Conservation (phyloP, 352 stramenopile genomes). For the Globisporangium irregulare region DNA sequence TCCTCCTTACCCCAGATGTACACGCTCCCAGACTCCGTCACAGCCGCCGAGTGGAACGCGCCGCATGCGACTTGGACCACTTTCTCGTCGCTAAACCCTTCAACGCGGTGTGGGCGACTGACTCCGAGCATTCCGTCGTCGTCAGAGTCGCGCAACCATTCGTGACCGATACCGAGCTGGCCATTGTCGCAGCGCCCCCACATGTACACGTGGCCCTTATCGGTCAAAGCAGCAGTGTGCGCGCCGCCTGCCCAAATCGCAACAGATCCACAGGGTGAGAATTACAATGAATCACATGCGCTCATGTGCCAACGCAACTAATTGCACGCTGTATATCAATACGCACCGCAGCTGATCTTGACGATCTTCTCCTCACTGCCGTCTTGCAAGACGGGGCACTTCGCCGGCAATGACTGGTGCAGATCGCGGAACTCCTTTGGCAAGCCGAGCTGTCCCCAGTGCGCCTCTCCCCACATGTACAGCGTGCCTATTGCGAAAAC, state of each 20-base stretch:
- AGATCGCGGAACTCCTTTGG: conserved; percentile 55
- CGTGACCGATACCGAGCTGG: conserved; percentile 64
- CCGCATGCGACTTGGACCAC: conserved; percentile 79
- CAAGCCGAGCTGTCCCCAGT: conserved; percentile 79
- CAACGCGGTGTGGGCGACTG: conserved; percentile 49
- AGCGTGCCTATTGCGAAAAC: conserved; percentile 31
- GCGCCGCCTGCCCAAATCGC: conserved; percentile 33
- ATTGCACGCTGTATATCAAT: too few species aligned
- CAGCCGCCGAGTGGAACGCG: conserved; percentile 78
- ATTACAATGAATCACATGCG: neutral
- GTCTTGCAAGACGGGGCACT: conserved; percentile 57
- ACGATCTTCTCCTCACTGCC: conserved; percentile 53
- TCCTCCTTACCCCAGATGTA: conserved; percentile 88
- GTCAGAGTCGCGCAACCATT: conserved; percentile 64
- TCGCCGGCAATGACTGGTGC: conserved; percentile 64
- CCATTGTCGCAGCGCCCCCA: conserved; percentile 79
- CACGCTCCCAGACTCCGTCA: conserved; percentile 62
- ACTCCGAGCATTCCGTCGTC: conserved; percentile 56
- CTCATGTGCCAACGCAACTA: neutral
- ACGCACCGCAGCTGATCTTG: conserved; percentile 69
- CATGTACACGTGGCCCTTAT: conserved; percentile 68
- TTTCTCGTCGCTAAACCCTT: conserved; percentile 69
- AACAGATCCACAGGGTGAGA: neutral
- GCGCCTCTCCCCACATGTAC: conserved; percentile 84
- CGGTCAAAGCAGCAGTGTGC: conserved; percentile 70